Base-by-base conservation (phyloP, 2,329 filamentous ascomycete species). In the Stagonosporopsis rhizophila region DNA sequence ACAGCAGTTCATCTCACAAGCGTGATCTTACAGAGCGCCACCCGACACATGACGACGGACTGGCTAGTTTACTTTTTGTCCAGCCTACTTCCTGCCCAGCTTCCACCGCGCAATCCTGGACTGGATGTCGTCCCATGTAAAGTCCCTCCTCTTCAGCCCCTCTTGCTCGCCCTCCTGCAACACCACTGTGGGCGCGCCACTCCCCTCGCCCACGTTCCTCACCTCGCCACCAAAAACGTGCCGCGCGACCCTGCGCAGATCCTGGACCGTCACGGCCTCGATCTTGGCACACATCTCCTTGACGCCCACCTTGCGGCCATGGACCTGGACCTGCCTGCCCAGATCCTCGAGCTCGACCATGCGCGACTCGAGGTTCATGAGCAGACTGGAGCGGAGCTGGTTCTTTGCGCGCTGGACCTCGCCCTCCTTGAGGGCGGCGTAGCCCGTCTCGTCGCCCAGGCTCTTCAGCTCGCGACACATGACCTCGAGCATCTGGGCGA, bases 341-440 rank as follows among this genome's bases (percentile, higher is more conserved):
- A 99, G 83, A 74, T 99, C 95, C 78, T 99, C 95, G 6, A 99
- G 85, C 80, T 98, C 95, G 9, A 99, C 92, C 92, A 99, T 97
- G 58, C 95, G 85, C 66, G 88, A 92, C 80, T 99, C 95, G 25
- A 99, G 86, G 78, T 99, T 99, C 95, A 99, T 99, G 45, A 99
- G 84, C 37, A 99, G 82, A 54, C 87, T 90, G 14, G 89, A 93
- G 38, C 93, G 87, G 15, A 99, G 86, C 80, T 99, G 95, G 77
- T 99, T 99, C 85, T 99, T 99, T 17, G 95, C 95, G 45, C 95
- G 88, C 71, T 88, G 87, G 55, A 99, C 94, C 78, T 99, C 95
- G 32, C 81, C 83, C 2, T 86, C 79, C 65, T 89, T 86, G 9
- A 99, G 82, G 2, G 89, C 84, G 0, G 85, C 82, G 73, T 89